Base-by-base conservation (phyloP, 2,329 filamentous ascomycete genomes). In the Scleromitrula shiraiana region DNA sequence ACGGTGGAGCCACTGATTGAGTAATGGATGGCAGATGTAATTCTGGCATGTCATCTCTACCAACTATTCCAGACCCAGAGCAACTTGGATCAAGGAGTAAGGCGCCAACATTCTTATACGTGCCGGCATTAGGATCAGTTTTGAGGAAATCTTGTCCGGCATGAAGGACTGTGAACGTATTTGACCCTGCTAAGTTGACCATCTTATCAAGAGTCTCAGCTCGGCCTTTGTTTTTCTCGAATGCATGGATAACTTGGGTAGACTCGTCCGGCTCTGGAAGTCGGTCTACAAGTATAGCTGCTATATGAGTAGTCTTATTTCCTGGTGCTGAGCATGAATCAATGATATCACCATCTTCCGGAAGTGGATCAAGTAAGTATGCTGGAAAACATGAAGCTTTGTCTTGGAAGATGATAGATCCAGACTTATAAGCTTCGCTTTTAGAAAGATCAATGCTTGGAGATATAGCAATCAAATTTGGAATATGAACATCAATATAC, bases 301-400 rank as follows among this genome's bases (percentile, higher is more conserved):
- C 89, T 39, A 95, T 69, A 65, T 97, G 93, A 7, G 91, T 97
- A 1, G 93, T 97, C 68, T 98, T 98, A 66, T 98, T 98, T 5
- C 93, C 93, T 1, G 93, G 93, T 0, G 93, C 93, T 0, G 93
- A 88, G 64, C 91, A 97, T 0, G 87, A 87, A 65, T 98, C 93
- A n/a, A 97, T 78, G 7, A 94, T 72, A 60, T 93, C 81, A 20
- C 88, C 88, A 54, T 83, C 78, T 49, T 77, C 71, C 7, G 78
- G 69, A 0, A 69, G 69, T 0, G 85, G 80, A 43, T 95, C 75
- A 0, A 98, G 71, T 2, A 98, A 72, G 62, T 93, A 93, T 0
- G 91, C 93, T 0, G 93, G 93, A 61, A 98, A 96, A 63, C 93
- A 98, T 0, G 90, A 96, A 0, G 93, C 91, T 66, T 96, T 97